Evolutionary conservation across 2,329 filamentous ascomycete species (phyloP), one percentile per base, ranked within the genome.

Genomic region (Hypoxylon sp.): DNA sequence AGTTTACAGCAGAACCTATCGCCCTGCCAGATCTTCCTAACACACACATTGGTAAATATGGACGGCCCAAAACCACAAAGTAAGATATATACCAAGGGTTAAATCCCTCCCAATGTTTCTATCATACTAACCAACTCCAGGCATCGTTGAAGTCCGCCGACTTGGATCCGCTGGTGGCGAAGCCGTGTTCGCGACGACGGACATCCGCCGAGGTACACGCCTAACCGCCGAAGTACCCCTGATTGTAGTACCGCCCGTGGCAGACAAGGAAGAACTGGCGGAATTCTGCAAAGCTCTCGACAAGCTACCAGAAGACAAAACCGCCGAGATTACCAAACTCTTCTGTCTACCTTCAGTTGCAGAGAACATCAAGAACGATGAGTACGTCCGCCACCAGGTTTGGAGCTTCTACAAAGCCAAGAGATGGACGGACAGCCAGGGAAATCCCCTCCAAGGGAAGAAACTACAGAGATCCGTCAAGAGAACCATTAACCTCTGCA

Each of bases 201-300:
- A 68, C 25, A 72, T 73, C 32, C 53, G 49, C 23, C 67, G 61
- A 30, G 72, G 72, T 38, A 68, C 70, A 11, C 65, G 68, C 36
- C 41, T 73, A 14, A 51, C 58, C 30, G 51, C 66, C 14, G 72
- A 73, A 59, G 11, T 32, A 1, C 68, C 70, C 17, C n/a, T 73
- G 4, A 6, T 71, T 36, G 38, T 28, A 5, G 32, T 73, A 19
- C 69, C 71, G 14, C 50, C 58, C 2, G 19, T 46, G 3, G 28
- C 67, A 10, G 50, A 57, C 2, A 43, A 67, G 9, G 19, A 71
- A 11, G 68, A 72, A n/a, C 2, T 68, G 52, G 28, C 41, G 19
- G 46, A 19, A 5, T 57, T 72, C 30, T 68, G 57, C 19, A 60
- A 56, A 3, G 52, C 21, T 2, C 11, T 50, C n/a, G 25, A 57